These are phyloP conservation scores for Phytophthora lateralis DNA, from an alignment of 352 stramenopile genomes.

Conservation along the genomic window DNA sequence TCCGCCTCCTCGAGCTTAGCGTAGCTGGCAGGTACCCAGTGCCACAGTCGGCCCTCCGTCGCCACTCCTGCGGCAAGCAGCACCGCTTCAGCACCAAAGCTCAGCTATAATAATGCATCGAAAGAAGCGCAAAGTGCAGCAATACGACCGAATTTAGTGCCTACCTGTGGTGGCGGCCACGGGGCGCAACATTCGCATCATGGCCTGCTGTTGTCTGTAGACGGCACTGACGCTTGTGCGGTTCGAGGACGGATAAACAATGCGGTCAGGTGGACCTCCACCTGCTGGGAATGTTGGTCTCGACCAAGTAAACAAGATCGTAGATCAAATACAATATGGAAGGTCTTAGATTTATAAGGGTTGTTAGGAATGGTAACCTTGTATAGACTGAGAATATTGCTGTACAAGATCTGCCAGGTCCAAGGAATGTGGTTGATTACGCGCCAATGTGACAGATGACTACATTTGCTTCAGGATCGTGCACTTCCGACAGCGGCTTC, in stretches of 20 bases:
- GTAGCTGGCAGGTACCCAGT: constrained; percentile 81
- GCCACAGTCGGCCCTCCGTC: constrained; percentile 63
- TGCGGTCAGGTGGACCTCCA: too few species aligned
- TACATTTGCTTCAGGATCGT: constrained; percentile 16
- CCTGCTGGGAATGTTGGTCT: background rate
- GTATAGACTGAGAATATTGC: too few species aligned
- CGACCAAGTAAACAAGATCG: background rate
- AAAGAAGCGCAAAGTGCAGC: background rate
- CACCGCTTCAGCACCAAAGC: constrained; percentile 41
- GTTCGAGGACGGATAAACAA: constrained; percentile 14
- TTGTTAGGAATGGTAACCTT: too few species aligned
- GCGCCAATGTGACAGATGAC: constrained; percentile 9
- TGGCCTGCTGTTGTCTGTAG: constrained; percentile 4
- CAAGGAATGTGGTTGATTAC: background rate
- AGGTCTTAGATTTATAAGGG: too few species aligned
- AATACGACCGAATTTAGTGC: background rate
- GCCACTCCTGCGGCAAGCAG: constrained; percentile 59
- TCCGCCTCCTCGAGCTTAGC: constrained; percentile 65
- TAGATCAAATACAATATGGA: background rate
- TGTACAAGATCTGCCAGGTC: too few species aligned
- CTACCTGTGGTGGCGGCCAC: constrained; percentile 41
- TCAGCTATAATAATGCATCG: constrained; percentile 16
- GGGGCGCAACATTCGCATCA: constrained; percentile 42
- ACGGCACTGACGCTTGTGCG: constrained; percentile 1
- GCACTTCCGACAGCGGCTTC: background rate